Conservation (phyloP, 352 stramenopile genomes). For the Phytopythium cucurbitacearum region DNA sequence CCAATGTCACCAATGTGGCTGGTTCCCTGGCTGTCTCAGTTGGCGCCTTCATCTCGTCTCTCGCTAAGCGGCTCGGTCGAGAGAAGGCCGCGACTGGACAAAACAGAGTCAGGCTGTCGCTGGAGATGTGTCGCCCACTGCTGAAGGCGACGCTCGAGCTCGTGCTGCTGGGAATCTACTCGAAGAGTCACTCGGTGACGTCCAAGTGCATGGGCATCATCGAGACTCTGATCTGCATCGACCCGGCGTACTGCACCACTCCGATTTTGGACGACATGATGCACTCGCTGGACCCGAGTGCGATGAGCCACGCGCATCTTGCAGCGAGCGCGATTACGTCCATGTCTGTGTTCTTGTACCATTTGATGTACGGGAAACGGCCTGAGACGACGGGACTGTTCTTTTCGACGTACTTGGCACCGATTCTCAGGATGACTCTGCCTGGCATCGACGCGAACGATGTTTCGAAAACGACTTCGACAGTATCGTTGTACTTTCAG, state of each 20-base stretch:
- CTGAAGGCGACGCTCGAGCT: not conserved
- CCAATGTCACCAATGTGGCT: conserved; percentile 57
- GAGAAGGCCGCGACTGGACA: conserved; percentile 25
- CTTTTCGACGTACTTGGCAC: conserved; percentile 53
- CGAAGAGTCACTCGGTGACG: conserved; percentile 53
- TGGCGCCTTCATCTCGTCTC: conserved; percentile 48
- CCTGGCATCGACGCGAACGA: conserved; percentile 76
- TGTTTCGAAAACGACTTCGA: conserved; percentile 66
- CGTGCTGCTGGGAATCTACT: conserved; percentile 60
- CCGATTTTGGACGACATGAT: conserved; percentile 66
- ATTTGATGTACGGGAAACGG: conserved; percentile 60
- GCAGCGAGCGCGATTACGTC: conserved; percentile 66
- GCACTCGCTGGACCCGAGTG: conserved; percentile 56
- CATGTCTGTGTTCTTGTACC: conserved; percentile 53
- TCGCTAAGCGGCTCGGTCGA: conserved; percentile 44
- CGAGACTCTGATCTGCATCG: conserved; percentile 61
- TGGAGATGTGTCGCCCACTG: too few relatives aligned
- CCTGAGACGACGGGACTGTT: conserved; percentile 36
- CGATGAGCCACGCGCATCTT: conserved; percentile 69
- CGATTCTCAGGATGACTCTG: conserved; percentile 54
- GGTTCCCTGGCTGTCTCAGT: conserved; percentile 47
- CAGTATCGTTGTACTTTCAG: conserved; percentile 66
- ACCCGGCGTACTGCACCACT: conserved; percentile 28
- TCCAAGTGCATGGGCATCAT: conserved; percentile 71
- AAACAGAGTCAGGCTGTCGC: not conserved